Percentiles rank a stretch among this genome's conserved stretches.
Evolutionary conservation across 208 protist species (phyloP).

Genomic region (Leishmania tarentolae): DNA sequence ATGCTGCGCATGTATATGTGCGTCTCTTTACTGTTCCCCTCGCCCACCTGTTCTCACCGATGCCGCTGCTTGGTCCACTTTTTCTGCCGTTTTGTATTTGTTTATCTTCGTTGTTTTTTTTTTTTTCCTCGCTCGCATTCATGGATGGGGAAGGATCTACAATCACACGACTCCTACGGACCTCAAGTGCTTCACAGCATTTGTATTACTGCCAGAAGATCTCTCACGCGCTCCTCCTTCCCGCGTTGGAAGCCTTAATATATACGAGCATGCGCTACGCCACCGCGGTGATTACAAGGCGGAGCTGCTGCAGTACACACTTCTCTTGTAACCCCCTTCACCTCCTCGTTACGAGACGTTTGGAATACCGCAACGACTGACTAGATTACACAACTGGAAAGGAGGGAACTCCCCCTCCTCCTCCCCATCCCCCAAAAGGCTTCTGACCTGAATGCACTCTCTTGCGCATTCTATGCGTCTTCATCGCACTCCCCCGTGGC

Average conservation of each 20-base stretch:
- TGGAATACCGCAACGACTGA: not conserved
- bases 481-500: not conserved
- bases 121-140: not conserved
- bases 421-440: not conserved
- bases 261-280: not conserved
- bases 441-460: not conserved
- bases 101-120: not conserved
- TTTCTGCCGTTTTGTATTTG: not conserved
- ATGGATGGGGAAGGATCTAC: not conserved
- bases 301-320: not conserved
- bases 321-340: not conserved
- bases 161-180: not conserved
- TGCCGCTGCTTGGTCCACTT: not conserved
- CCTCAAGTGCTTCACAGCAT: not conserved
- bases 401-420: not conserved
- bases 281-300: not conserved
- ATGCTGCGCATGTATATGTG: not conserved
- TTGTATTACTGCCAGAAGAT: not conserved
- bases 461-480: not conserved
- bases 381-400: not conserved
- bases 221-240: not conserved
- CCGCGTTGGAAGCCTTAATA: not conserved
- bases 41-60: not conserved
- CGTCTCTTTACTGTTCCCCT: not conserved
- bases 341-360: not conserved